phyloP scores from a whole-genome alignment of 2,329 filamentous ascomycete species.

The Pseudohalonectria lignicola region DNA sequence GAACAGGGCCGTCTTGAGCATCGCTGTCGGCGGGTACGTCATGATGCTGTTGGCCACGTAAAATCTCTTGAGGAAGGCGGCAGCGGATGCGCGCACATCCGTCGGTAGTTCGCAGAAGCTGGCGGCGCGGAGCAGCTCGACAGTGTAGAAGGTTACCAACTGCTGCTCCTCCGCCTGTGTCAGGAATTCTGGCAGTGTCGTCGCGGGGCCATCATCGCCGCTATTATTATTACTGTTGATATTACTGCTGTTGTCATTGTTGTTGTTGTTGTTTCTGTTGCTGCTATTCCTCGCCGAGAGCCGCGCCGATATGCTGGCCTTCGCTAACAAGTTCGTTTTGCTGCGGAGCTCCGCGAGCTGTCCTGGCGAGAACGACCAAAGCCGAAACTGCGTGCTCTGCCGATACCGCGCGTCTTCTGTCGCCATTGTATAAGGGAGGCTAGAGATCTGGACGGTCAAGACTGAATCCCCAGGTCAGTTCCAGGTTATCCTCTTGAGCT shows the following conservation, averaged over 20 bases:
- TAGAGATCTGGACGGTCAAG: too few relatives aligned
- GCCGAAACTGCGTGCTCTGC: slow-evolving; percentile 76
- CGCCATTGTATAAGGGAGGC: too few relatives aligned
- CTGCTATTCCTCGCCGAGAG: slow-evolving; percentile 45
- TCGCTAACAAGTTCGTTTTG: slow-evolving; percentile 70
- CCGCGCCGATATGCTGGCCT: slow-evolving; percentile 44
- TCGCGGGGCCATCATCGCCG: slow-evolving; percentile 24
- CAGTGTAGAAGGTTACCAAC: slow-evolving; percentile 68
- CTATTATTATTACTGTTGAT: too few relatives aligned
- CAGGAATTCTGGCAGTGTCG: slow-evolving; percentile 59
- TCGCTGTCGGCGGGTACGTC: slow-evolving; percentile 86
- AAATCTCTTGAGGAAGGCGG: slow-evolving; percentile 86
- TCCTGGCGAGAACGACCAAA: slow-evolving; percentile 82
- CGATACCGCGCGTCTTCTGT: slow-evolving; percentile 89
- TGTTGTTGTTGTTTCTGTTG: slow-evolving; percentile 13
- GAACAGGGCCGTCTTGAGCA: slow-evolving; percentile 84
- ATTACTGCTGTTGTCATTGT: slow-evolving; percentile 18
- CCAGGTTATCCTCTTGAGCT: too few relatives aligned
- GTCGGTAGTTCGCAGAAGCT: slow-evolving; percentile 40
- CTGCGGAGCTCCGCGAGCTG: slow-evolving; percentile 61
- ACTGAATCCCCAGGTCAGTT: too few relatives aligned
- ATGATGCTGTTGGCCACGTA: slow-evolving; percentile 93
- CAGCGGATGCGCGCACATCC: slow-evolving; percentile 59
- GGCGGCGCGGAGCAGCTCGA: slow-evolving; percentile 45
- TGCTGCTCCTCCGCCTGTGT: slow-evolving; percentile 73